Conservation (phyloP, 805 yeast genomes). For the Wickerhamiella azyma region DNA sequence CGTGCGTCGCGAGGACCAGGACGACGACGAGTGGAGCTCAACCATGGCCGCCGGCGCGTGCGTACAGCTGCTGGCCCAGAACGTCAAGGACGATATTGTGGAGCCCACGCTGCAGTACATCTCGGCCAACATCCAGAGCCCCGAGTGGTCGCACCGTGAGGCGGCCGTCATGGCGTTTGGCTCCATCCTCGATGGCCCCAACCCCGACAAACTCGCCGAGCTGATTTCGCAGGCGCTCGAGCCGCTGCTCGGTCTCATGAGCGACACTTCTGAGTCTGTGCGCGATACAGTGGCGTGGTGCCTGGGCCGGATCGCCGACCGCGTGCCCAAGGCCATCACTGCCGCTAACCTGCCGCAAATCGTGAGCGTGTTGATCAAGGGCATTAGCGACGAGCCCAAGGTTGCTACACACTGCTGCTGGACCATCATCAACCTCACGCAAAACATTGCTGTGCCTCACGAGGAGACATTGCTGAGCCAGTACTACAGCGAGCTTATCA, state of each 20-base stretch:
- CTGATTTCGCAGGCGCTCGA: constrained; percentile 71
- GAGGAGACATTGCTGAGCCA: constrained; percentile 55
- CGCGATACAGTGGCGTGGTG: constrained; percentile 98
- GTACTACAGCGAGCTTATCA: constrained; percentile 56
- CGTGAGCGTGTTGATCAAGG: constrained; percentile 57
- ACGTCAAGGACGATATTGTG: constrained; percentile 74
- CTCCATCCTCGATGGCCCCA: constrained; percentile 90
- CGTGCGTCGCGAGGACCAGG: constrained; percentile 83
- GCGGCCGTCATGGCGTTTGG: constrained; percentile 99
- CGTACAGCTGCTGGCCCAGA: constrained; percentile 82
- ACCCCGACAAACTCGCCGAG: constrained; percentile 47
- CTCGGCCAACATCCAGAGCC: constrained; percentile 47
- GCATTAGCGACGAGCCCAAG: constrained; percentile 84
- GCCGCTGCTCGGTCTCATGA: constrained; percentile 61
- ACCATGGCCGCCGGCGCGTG: constrained; percentile 99
- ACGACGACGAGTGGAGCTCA: constrained; percentile 88
- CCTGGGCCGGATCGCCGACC: constrained; percentile 87
- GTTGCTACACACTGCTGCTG: constrained; percentile 96
- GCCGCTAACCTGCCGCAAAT: constrained; percentile 56
- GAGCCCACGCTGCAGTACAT: constrained; percentile 78
- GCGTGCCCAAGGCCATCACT: constrained; percentile 65
- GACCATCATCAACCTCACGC: constrained; percentile 85
- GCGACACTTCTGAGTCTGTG: constrained; percentile 68
- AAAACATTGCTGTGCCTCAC: constrained; percentile 43
- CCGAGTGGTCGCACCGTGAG: constrained; percentile 77